A percentile compares a stretch with the other conserved stretches of the same genome.
phyloP scores from a whole-genome alignment of 345 rosid genomes.

The Gossypium stocksii region DNA sequence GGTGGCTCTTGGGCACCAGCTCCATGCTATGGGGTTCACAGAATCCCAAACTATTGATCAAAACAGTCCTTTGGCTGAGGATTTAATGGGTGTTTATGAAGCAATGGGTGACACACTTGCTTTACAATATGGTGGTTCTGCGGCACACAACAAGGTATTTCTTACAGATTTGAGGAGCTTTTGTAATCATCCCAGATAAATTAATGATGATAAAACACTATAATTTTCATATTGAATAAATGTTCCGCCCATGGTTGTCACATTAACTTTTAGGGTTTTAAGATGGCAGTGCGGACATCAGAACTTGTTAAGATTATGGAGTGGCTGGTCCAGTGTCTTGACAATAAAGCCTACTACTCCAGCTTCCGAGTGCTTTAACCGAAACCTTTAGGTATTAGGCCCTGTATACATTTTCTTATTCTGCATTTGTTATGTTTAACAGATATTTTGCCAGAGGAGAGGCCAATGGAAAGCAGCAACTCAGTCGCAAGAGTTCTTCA shows the following conservation, averaged over 20 bases:
- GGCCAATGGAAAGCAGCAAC: constrained; percentile 99
- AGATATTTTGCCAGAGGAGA: constrained; percentile 92
- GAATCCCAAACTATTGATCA: constrained; percentile 52
- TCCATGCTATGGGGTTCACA: constrained; percentile 51
- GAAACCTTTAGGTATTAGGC: background rate
- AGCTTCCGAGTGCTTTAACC: background rate
- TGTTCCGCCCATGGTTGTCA: background rate
- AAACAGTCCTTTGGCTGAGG: constrained; percentile 67
- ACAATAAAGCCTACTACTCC: background rate
- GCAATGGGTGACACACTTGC: constrained; percentile 96
- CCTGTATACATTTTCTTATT: background rate
- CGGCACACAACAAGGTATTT: constrained; percentile 92
- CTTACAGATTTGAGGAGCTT: background rate
- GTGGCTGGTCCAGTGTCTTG: background rate
- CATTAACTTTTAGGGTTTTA: background rate
- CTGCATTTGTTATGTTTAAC: constrained; percentile 21
- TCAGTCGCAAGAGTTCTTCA: constrained; percentile 85
- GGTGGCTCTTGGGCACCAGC: constrained; percentile 78
- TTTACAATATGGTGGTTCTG: constrained; percentile 93
- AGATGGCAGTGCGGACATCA: background rate
- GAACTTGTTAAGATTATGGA: background rate
- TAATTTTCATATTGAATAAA: background rate
- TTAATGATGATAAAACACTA: background rate
- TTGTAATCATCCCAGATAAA: background rate
- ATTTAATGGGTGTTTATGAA: constrained; percentile 74